phyloP scores from a whole-genome alignment of 2,329 filamentous ascomycete species.

The Stachybotrys echinatus region DNA sequence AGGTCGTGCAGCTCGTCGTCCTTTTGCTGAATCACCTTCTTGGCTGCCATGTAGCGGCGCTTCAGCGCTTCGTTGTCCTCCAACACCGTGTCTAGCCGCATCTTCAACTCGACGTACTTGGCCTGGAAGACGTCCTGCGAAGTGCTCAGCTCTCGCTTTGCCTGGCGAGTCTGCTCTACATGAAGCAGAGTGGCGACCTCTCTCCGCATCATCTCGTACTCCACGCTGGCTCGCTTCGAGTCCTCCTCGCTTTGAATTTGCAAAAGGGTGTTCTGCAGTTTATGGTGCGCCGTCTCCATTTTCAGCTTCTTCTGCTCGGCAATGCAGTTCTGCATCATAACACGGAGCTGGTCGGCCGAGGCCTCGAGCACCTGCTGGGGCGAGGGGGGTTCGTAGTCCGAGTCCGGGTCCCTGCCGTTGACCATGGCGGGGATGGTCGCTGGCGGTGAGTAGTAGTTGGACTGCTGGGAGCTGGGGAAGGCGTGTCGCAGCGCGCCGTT shows the following conservation, averaged over 20 bases:
- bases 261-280: slow-evolving; percentile 81
- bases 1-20: slow-evolving; percentile 67
- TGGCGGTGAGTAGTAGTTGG: slow-evolving; percentile 49
- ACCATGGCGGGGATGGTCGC: slow-evolving; percentile 36
- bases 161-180: slow-evolving; percentile 64
- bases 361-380: slow-evolving; percentile 47
- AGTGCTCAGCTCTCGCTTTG: slow-evolving; percentile 46
- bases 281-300: slow-evolving; percentile 84
- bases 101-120: slow-evolving; percentile 58
- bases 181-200: slow-evolving; percentile 81
- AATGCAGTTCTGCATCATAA: slow-evolving; percentile 49
- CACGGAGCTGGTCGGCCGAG: slow-evolving; percentile 49
- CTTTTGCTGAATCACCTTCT: slow-evolving; percentile 72
- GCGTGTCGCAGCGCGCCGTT: slow-evolving; percentile 18
- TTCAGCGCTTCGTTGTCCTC: slow-evolving; percentile 61
- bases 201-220: slow-evolving; percentile 84
- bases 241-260: slow-evolving; percentile 80
- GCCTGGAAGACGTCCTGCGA: slow-evolving; percentile 47
- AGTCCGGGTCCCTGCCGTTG: slow-evolving; percentile 15
- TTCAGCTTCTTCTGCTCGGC: slow-evolving; percentile 58
- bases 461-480: slow-evolving; percentile 38
- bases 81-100: slow-evolving; percentile 60
- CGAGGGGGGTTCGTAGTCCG: slow-evolving; percentile 43
- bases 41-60: slow-evolving; percentile 65
- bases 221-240: slow-evolving; percentile 80